phyloP scores from a whole-genome alignment of 148 eudicot genomes.

The Vaccinium macrocarpon region DNA sequence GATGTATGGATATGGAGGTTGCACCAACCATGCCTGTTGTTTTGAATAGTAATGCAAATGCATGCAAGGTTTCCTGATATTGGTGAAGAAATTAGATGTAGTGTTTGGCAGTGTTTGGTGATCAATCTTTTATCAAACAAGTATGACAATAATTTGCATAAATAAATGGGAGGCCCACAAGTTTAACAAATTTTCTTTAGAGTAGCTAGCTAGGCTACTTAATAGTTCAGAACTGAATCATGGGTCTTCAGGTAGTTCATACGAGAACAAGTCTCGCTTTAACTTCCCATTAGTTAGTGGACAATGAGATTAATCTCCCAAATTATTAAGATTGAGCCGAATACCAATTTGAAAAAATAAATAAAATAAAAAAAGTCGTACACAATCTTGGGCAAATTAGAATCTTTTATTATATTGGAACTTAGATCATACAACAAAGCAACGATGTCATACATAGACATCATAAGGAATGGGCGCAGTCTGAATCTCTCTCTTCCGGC shows the following conservation, averaged over 20 bases:
- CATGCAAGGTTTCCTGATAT: constrained; percentile 1
- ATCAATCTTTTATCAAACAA: constrained; percentile 19
- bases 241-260: neutral
- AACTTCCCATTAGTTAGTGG: no score
- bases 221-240: no score
- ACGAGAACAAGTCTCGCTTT: no score
- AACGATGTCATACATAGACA: no score
- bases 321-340: no score
- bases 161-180: neutral
- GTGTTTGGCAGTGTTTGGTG: constrained; percentile 50
- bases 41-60: constrained; percentile 1
- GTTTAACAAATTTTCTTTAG: neutral
- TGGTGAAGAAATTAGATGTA: constrained; percentile 10
- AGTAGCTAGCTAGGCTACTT: no score
- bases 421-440: neutral
- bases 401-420: neutral
- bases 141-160: neutral
- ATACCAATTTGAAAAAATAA: no score
- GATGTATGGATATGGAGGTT: constrained; percentile 28
- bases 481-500: no score
- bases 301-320: no score
- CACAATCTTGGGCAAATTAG: neutral
- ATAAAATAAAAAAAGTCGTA: no score
- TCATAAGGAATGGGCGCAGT: no score
- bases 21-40: constrained; percentile 30